A percentile compares a stretch with the other conserved stretches of the same genome.
Conservation (phyloP, 2,329 filamentous ascomycete species). For the Ophiostoma pallidulum region DNA sequence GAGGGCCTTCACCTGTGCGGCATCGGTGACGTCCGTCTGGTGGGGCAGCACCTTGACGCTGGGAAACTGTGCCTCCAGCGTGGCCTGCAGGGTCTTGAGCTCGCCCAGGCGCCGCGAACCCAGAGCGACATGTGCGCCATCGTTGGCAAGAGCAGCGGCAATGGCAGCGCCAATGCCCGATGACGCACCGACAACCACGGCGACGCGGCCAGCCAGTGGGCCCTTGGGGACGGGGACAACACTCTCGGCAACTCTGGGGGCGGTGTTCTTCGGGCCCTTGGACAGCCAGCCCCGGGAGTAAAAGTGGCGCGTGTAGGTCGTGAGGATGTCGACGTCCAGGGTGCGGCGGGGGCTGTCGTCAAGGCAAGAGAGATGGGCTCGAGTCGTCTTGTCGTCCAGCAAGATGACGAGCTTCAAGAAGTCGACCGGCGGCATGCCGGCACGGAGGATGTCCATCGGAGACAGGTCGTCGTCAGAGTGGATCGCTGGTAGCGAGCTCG, state of each 20-base stretch:
- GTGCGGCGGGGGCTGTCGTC: constrained; percentile 40
- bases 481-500: neutral
- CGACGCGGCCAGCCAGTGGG: constrained; percentile 58
- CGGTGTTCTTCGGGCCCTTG: constrained; percentile 5
- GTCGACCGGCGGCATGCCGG: constrained; percentile 69
- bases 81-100: constrained; percentile 56
- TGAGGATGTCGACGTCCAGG: constrained; percentile 60
- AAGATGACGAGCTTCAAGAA: constrained; percentile 63
- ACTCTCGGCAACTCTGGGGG: neutral
- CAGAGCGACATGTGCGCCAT: constrained; percentile 63
- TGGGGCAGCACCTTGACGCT: constrained; percentile 59
- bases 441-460: constrained; percentile 68
- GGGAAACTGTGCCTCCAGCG: constrained; percentile 35
- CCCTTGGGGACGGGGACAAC: constrained; percentile 32
- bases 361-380: constrained; percentile 46
- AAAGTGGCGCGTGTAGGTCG: constrained; percentile 72
- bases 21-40: constrained; percentile 63
- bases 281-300: constrained; percentile 70
- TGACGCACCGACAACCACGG: constrained; percentile 69
- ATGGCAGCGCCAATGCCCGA: constrained; percentile 73
- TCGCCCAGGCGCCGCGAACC: constrained; percentile 62
- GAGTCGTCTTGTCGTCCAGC: constrained; percentile 60
- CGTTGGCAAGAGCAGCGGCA: constrained; percentile 55
- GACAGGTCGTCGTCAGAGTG: constrained; percentile 55
- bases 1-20: constrained; percentile 55